A percentile compares a stretch with the other conserved stretches of the same genome.
phyloP scores from a whole-genome alignment of 2,329 filamentous ascomycete species.

The Mycosphaerella arachidis region DNA sequence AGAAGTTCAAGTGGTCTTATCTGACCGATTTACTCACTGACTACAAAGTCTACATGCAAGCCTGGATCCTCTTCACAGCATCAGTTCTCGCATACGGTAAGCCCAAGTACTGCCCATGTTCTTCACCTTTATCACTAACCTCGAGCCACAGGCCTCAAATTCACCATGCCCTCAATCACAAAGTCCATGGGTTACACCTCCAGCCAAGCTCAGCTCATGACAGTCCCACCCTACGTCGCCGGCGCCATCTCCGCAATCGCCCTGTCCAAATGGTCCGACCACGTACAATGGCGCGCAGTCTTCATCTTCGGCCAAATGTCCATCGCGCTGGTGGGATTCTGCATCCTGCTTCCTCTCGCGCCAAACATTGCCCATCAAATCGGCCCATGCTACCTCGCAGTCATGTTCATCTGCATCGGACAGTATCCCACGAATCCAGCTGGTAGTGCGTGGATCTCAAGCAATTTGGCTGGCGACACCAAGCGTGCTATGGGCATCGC shows the following conservation, averaged over 20 bases:
- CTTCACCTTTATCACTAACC: not conserved
- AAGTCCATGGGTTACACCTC: constrained; percentile 16
- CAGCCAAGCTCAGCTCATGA: constrained; percentile 24
- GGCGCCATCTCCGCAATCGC: constrained; percentile 29
- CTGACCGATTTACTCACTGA: constrained; percentile 22
- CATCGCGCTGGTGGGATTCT: constrained; percentile 20
- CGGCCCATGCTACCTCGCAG: constrained; percentile 18
- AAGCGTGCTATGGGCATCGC: constrained; percentile 39
- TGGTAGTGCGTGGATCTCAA: constrained; percentile 27
- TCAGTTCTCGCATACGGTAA: constrained; percentile 27
- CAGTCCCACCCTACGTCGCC: constrained; percentile 30
- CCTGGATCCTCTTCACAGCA: constrained; percentile 21
- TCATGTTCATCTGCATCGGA: constrained; percentile 25
- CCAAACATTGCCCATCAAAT: constrained; percentile 16
- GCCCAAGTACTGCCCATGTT: too few species aligned
- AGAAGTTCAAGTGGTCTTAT: constrained; percentile 26
- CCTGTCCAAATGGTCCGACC: constrained; percentile 54
- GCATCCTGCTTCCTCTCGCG: constrained; percentile 18
- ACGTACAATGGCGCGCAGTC: constrained; percentile 51
- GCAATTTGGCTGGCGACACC: constrained; percentile 31
- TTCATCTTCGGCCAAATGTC: constrained; percentile 47
- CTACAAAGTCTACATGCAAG: constrained; percentile 23
- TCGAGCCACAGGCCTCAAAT: constrained; percentile 9
- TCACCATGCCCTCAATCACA: constrained; percentile 20
- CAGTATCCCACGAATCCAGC: constrained; percentile 26